These are phyloP conservation scores for Coemansia javaensis DNA, from an alignment of 192 early-diverging fungal species.

Conservation along the genomic window DNA sequence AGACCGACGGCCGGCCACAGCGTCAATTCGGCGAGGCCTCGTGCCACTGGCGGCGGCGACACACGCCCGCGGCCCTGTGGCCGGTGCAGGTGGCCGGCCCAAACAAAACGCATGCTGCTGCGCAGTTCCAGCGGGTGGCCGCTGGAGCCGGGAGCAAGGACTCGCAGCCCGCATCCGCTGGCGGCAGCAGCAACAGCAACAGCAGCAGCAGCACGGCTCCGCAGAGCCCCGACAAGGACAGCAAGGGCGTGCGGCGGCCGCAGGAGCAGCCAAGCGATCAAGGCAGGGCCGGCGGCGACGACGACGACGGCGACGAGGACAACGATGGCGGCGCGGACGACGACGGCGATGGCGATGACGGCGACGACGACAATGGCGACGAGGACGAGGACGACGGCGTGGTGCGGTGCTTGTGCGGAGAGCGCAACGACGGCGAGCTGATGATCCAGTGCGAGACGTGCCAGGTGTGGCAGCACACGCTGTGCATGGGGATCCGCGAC, in stretches of 20 bases:
- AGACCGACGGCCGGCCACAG: no score
- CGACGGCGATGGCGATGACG: conserved; percentile 4
- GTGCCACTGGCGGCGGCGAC: no score
- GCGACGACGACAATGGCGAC: conserved; percentile 6
- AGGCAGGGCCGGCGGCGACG: conserved; percentile 1
- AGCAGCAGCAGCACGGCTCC: background rate
- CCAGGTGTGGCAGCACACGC: conserved; percentile 90
- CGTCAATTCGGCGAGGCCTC: no score
- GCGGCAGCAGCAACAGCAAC: no score
- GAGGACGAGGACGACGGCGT: conserved; percentile 38
- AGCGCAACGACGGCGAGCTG: conserved; percentile 59
- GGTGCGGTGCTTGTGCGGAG: conserved; percentile 47
- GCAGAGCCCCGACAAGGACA: background rate
- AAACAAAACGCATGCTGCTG: no score
- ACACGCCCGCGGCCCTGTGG: no score
- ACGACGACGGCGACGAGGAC: conserved; percentile 6
- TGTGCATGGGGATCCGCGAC: conserved; percentile 78
- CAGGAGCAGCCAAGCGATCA: background rate
- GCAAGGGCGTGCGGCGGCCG: background rate
- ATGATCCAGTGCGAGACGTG: conserved; percentile 96
- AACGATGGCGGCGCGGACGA: conserved; percentile 12
- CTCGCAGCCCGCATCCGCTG: no score
- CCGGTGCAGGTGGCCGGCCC: no score
- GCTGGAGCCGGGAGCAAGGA: no score
- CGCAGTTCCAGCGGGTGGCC: no score